Base-by-base conservation (phyloP, 2,329 filamentous ascomycete species). In the Paecilomyces sp. region DNA sequence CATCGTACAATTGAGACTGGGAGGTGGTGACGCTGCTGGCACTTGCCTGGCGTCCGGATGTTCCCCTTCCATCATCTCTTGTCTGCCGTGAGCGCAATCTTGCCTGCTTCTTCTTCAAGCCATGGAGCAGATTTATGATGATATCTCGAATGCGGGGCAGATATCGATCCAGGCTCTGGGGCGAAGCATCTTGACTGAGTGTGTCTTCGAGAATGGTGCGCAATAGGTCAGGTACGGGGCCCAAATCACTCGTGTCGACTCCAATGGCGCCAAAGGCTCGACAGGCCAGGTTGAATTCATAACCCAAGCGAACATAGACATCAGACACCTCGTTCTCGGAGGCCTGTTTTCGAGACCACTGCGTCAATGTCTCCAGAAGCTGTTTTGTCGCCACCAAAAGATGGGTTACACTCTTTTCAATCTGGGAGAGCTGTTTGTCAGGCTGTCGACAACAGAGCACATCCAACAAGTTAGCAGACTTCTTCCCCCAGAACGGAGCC, bases 261-360 rank as follows among this genome's bases (percentile, higher is more conserved):
- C 95, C 94, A 70, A 99, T 99, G 60, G 92, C 91, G 69, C 91
- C 91, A 77, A 99, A 99, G 62, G 94, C 93, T 59, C 94, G 89
- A 75, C 93, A 97, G 30, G 94, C 94, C 80, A 99, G 94, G 77
- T 99, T 99, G 83, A 99, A 99, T 77, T 99, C 94, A 77, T 99
- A 99, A 54, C 94, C 94, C 62, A 99, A 80, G 62, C 94, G 89
- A 62, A 99, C 94, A 73, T 99, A 99, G 67, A 99, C 94, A 74
- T 99, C 94, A 12, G 94, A 97, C 61, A 99, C 94, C 74, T 97
- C 91, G 62, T 88, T 90, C 77, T 99, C 94, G 64, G 91, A 92
- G 58, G 94, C 92, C 68, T 90, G 88, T 63, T 90, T 89, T 60
- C 93, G 90, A 61, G 94, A 99, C 94, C 94, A 99, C 82, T 96